Evolutionary conservation across 352 stramenopile species (phyloP).

Genomic region (Phytophthora crassamura): DNA sequence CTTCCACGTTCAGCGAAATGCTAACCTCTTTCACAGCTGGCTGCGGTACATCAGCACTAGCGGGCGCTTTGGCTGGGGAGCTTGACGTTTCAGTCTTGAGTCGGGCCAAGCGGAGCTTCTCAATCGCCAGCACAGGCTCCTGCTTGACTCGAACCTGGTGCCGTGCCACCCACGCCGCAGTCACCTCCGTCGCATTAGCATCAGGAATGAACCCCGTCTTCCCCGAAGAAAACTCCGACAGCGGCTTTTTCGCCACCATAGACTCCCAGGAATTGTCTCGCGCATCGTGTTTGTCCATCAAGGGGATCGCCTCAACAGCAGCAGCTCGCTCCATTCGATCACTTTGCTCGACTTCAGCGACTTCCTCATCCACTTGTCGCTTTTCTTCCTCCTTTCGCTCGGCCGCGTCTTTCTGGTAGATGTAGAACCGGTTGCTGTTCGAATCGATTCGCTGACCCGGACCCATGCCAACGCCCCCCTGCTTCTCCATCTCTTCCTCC

Average conservation of each 20-base stretch:
- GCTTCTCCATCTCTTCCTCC: conserved; percentile 54
- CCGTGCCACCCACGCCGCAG: conserved; percentile 42
- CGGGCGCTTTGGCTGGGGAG: not conserved
- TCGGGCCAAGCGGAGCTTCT: conserved; percentile 40
- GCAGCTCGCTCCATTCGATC: conserved; percentile 23
- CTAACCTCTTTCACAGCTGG: conserved; percentile 30
- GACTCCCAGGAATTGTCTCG: conserved; percentile 39
- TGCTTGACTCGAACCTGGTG: conserved; percentile 49
- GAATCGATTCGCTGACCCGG: conserved; percentile 85
- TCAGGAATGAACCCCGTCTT: conserved; percentile 21
- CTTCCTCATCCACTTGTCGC: conserved; percentile 36
- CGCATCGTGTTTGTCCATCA: conserved; percentile 24
- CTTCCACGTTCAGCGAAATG: conserved; percentile 51
- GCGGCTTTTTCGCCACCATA: conserved; percentile 20
- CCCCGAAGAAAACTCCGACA: conserved; percentile 20
- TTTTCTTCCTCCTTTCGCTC: conserved; percentile 24
- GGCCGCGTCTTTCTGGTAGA: conserved; percentile 63
- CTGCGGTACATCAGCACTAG: not conserved
- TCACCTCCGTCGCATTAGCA: conserved; percentile 24
- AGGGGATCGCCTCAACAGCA: conserved; percentile 4
- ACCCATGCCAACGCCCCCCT: conserved; percentile 29
- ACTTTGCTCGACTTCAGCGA: conserved; percentile 31
- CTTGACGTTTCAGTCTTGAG: conserved; percentile 25
- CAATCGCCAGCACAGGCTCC: conserved; percentile 56
- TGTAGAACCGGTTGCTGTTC: conserved; percentile 73